A percentile compares a stretch with the other conserved stretches of the same genome.
Evolutionary conservation across 768 basidiomycete species (phyloP).

Genomic region (Botryobasidium botryosum): DNA sequence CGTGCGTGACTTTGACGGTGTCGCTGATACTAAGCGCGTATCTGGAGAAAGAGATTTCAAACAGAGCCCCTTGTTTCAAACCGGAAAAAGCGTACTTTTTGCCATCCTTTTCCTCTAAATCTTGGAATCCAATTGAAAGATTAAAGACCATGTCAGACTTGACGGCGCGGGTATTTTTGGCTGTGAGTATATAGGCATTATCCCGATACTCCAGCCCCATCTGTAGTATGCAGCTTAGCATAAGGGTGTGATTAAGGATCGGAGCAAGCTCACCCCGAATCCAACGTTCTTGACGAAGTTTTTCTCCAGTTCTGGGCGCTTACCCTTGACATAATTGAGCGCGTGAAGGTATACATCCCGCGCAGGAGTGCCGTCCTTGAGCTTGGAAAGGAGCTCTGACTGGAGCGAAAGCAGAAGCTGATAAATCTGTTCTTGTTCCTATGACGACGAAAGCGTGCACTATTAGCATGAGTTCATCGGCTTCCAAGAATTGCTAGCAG

Average conservation of each 20-base stretch:
- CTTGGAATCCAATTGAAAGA: constrained; percentile 70
- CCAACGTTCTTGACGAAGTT: constrained; percentile 80
- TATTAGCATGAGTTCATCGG: background rate
- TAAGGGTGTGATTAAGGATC: background rate
- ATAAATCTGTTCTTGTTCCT: constrained; percentile 91
- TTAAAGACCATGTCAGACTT: constrained; percentile 75
- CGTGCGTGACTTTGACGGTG: constrained; percentile 60
- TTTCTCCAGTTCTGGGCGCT: constrained; percentile 68
- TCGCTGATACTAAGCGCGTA: constrained; percentile 82
- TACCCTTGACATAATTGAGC: constrained; percentile 47
- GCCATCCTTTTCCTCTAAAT: constrained; percentile 56
- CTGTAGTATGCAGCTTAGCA: constrained; percentile 23
- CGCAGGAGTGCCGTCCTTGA: constrained; percentile 61
- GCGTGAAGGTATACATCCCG: constrained; percentile 76
- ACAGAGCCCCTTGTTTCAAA: background rate
- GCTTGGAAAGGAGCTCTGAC: constrained; percentile 47
- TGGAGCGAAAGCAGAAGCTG: constrained; percentile 63
- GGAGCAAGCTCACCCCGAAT: constrained; percentile 47
- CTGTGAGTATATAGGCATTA: constrained; percentile 58
- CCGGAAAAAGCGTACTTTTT: constrained; percentile 39
- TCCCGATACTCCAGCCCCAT: constrained; percentile 95
- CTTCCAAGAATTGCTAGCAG: background rate
- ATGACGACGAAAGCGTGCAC: background rate
- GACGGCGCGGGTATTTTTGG: constrained; percentile 59
- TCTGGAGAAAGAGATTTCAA: constrained; percentile 25